phyloP scores from a whole-genome alignment of 345 rosid species.

The Toxicodendron radicans region DNA sequence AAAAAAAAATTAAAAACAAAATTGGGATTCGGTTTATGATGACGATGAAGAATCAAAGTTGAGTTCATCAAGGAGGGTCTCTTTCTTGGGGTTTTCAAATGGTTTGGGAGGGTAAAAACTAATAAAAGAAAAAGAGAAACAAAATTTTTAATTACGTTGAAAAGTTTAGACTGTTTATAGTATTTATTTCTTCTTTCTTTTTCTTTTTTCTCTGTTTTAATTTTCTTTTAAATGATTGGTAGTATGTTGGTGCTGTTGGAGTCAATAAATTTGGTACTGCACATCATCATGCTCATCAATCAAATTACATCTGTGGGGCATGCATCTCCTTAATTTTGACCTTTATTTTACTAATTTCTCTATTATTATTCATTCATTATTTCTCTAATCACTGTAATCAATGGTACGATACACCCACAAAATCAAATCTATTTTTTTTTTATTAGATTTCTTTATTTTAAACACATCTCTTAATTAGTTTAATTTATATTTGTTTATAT shows the following conservation, averaged over 20 bases:
- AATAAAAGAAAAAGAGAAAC: conserved; percentile 6
- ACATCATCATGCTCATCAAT: conserved; percentile 35
- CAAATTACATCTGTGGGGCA: conserved; percentile 21
- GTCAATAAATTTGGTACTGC: conserved; percentile 39
- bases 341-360: neutral
- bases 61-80: conserved; percentile 62
- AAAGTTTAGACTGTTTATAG: conserved; percentile 11
- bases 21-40: conserved; percentile 56
- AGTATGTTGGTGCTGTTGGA: conserved; percentile 31
- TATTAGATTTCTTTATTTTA: too few species aligned
- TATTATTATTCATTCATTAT: neutral
- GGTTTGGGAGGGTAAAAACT: conserved; percentile 60
- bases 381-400: neutral
- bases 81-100: conserved; percentile 92
- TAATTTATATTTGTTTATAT: too few species aligned
- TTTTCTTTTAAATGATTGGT: conserved; percentile 46
- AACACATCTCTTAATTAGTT: too few species aligned
- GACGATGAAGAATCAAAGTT: conserved; percentile 58
- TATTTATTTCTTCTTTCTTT: neutral
- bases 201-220: neutral
- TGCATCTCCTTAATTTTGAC: conserved; percentile 15
- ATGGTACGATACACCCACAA: too few species aligned
- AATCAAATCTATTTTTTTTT: too few species aligned
- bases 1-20: neutral
- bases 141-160: conserved; percentile 5